Conservation (phyloP, 139 green algal species). For the Dunaliella sp. region DNA sequence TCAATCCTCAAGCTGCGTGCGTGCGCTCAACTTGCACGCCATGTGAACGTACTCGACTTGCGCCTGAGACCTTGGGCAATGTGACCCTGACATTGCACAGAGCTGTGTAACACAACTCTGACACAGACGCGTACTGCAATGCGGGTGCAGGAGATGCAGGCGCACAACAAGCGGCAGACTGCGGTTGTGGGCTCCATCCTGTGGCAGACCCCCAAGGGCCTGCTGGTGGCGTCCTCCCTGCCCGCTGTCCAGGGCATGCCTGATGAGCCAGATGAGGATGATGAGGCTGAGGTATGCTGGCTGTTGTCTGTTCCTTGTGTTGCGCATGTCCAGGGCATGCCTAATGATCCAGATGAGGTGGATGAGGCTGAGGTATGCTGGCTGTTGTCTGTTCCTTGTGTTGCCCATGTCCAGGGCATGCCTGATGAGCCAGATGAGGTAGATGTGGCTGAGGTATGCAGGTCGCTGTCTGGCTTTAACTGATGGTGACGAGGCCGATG, state of each 20-base stretch:
- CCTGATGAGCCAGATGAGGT: constrained; percentile 9
- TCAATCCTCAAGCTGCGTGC: too few relatives aligned
- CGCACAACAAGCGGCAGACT: background rate
- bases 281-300: constrained; percentile 20
- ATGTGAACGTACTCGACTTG: too few relatives aligned
- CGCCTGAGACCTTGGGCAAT: too few relatives aligned
- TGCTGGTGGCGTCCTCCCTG: constrained; percentile 10
- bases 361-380: constrained; percentile 18
- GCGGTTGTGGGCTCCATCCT: constrained; percentile 4
- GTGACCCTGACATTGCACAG: too few relatives aligned
- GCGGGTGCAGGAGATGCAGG: background rate
- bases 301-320: too few relatives aligned
- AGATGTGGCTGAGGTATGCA: constrained; percentile 19
- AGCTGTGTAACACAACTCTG: too few relatives aligned
- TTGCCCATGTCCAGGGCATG: constrained; percentile 8
- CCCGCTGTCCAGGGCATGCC: constrained; percentile 16
- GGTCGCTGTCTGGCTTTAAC: too few relatives aligned
- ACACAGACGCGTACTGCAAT: too few relatives aligned
- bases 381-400: too few relatives aligned
- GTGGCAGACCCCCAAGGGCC: constrained; percentile 18
- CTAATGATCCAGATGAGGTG: constrained; percentile 7
- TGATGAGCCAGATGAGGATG: constrained; percentile 7
- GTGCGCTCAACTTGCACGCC: too few relatives aligned
- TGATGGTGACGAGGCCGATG: too few relatives aligned
- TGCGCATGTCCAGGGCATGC: constrained; percentile 11